These are phyloP conservation scores for Saraca asoca DNA, from an alignment of 331 rosid genomes.

Conservation along the genomic window DNA sequence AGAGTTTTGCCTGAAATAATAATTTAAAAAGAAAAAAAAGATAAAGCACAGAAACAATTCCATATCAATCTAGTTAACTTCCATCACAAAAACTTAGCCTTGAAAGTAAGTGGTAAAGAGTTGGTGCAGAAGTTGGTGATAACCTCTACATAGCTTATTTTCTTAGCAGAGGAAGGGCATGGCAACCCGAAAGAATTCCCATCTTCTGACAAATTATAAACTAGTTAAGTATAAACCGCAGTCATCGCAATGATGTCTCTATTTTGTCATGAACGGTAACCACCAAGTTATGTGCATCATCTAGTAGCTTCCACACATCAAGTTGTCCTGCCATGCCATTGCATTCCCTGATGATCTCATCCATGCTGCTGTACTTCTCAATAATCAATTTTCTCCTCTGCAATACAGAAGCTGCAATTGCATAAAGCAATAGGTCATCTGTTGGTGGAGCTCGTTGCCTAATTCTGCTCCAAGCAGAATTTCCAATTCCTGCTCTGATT, in stretches of 20 bases:
- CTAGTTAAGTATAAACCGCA: slow-evolving; percentile 34
- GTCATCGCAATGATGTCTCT: slow-evolving; percentile 61
- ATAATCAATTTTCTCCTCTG: slow-evolving; percentile 90
- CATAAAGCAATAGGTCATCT: slow-evolving; percentile 83
- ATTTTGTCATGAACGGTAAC: slow-evolving; percentile 93
- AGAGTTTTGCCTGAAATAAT: slow-evolving; percentile 30
- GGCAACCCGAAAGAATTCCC: slow-evolving; percentile 16
- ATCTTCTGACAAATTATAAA: slow-evolving; percentile 20
- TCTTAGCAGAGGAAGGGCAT: slow-evolving; percentile 33
- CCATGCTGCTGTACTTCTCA: slow-evolving; percentile 98
- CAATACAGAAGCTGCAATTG: slow-evolving; percentile 92
- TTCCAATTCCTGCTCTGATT: slow-evolving; percentile 84
- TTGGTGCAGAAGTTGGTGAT: slow-evolving; percentile 21
- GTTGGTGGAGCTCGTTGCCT: slow-evolving; percentile 98
- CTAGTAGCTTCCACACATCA: slow-evolving; percentile 97
- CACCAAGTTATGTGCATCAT: slow-evolving; percentile 94
- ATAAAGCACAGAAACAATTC: background rate
- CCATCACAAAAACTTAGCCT: slow-evolving; percentile 5
- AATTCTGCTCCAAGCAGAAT: slow-evolving; percentile 96
- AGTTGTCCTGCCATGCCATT: slow-evolving; percentile 97
- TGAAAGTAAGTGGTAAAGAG: slow-evolving; percentile 27
- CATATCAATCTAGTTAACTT: slow-evolving; percentile 36
- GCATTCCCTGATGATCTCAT: slow-evolving; percentile 93
- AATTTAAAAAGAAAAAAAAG: background rate
- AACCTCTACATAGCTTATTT: slow-evolving; percentile 30